Evolutionary conservation across 208 protist genomes (phyloP), one percentile per base, ranked within the genome.

Genomic region (Trypanosoma theileri): DNA sequence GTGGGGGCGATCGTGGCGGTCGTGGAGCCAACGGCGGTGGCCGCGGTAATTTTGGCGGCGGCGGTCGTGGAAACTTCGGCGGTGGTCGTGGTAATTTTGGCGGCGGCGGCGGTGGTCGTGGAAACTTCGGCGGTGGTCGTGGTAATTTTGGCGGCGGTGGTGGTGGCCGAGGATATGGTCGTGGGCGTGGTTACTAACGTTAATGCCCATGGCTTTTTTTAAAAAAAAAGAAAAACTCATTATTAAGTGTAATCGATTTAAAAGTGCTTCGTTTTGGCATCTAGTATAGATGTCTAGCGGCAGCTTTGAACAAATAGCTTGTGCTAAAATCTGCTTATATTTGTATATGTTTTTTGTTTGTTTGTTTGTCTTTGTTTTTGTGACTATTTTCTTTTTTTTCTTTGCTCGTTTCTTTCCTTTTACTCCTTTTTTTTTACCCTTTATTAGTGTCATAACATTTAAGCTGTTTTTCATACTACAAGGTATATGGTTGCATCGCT

Each of bases 121-220:
- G 88, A 19, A 74, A 74, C 53, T 57, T 69, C 61, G 73, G 77
- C 19, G 66, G 71, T 26, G 55, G 74, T 54, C 51, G 54, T 13
- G 69, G 84, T 31, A 80, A 80, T 24, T 55, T 71, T 11, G 50
- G 73, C 28, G 83, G 84, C 59, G 68, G 78, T 28, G 66, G 79
- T 66, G 55, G 57, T 22, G 75, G 75, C n/a, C n/a, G n/a, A 24
- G 52, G 71, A 57, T 51, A 59, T 42, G 75, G 69, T 21, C 73
- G 83, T 51, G 85, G 84, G 14, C 64, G 85, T n/a, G 79, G 81
- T 16, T 76, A 75, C 26, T 80, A 80, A 51, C 64, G n/a, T 77
- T 31, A 45, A 7, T 16, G 45, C 21, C 40, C 8, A 28, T 24
- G 28, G 7, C 50, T 12, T 56, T 17, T n/a, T n/a, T n/a, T n/a